Base-by-base conservation (phyloP, 1,139 yeast genomes). In the Casaregolazyma lundiana region DNA sequence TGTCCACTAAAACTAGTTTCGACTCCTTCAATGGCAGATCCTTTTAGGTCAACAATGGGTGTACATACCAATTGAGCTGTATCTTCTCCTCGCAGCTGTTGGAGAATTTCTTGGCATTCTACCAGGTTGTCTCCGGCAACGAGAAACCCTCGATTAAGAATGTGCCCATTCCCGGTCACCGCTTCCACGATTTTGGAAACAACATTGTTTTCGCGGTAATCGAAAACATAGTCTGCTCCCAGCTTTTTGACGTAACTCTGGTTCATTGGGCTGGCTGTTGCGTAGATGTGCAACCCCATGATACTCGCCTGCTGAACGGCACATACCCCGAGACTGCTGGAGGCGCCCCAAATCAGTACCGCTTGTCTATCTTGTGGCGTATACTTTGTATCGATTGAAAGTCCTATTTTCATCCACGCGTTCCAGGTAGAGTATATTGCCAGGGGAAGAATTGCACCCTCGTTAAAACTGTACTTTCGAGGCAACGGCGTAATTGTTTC, bases 181-280 rank as follows among this genome's bases (percentile, higher is more conserved):
- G 32, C 32, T 21, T 62, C 54, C 51, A 66, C 70, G 51, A 83
- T 76, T 55, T 78, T 71, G 13, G 69, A 73, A 45, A 75, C 64
- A 45, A 76, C 82, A 55, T 78, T 75, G 0, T 63, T 50, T 51
- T 78, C 83, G 44, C 72, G 74, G 63, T 84, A 84, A 63, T 84
- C 87, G 54, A 80, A 72, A 6, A 72, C 67, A 16, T 65, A 65
- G 55, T 79, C 84, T 19, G 87, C 88, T 52, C 90, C 92, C 9
- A 76, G 53, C 0, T 61, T 48, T 54, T 69, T 71, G 53, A 80
- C 62, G 43, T 60, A 60, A 8, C 65, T 71, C 49, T 67, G 68
- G 59, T 78, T 68, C 54, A 71, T 70, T 41, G 67, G 59, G 2
- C 79, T 73, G 11, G 82, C 80, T 15, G 78, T 76, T 18, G 81